Evolutionary conservation across 2,329 filamentous ascomycete species (phyloP).

Genomic region (Stachybotrys chlorohalonatus): DNA sequence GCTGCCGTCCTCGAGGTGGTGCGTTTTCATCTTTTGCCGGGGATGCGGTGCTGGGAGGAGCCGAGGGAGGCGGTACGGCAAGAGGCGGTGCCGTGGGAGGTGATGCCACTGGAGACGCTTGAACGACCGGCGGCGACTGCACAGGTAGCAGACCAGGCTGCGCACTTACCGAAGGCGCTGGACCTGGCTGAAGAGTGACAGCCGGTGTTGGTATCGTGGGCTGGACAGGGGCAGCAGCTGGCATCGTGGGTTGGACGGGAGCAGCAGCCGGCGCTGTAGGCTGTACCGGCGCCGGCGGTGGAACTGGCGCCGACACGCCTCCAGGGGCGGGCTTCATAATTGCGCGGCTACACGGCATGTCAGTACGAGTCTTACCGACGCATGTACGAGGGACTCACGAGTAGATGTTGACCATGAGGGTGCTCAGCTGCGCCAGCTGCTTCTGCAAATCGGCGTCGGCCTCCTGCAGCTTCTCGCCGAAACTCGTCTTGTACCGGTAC

Average conservation of each 20-base stretch:
- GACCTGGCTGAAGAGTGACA: background rate
- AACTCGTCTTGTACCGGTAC: conserved; percentile 21
- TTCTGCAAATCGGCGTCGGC: conserved; percentile 19
- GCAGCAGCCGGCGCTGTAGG: background rate
- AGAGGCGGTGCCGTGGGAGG: background rate
- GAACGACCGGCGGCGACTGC: background rate
- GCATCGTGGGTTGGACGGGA: background rate
- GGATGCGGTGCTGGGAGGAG: background rate
- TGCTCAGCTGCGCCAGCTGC: conserved; percentile 15
- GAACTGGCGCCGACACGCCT: background rate
- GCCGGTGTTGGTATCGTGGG: background rate
- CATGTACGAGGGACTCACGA: conserved; percentile 12
- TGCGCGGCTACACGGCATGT: conserved; percentile 10
- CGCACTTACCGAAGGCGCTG: background rate
- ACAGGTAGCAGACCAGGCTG: background rate
- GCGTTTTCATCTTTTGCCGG: background rate
- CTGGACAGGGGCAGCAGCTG: background rate
- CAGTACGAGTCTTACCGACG: background rate
- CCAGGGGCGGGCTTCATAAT: conserved; percentile 17
- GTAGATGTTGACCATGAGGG: conserved; percentile 23
- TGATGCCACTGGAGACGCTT: background rate
- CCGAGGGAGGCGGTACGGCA: too few species aligned
- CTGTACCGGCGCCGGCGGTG: background rate
- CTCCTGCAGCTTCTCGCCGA: conserved; percentile 19
- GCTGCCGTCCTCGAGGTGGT: too few species aligned